Evolutionary conservation across 2,329 filamentous ascomycete genomes (phyloP), one percentile per base, ranked within the genome.

Genomic region (Dissoconium aciculare): DNA sequence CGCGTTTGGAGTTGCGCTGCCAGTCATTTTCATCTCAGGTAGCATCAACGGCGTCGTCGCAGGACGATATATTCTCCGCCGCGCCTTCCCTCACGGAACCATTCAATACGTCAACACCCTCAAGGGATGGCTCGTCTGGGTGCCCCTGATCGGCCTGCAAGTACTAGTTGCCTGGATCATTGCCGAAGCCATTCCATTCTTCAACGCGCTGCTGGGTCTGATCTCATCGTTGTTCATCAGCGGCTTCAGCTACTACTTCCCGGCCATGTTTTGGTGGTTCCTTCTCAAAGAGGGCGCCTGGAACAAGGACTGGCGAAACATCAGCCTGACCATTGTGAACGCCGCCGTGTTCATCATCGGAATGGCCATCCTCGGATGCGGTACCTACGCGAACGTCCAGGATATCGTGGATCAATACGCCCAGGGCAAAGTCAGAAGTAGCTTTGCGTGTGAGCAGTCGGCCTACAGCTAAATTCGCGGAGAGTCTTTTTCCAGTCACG

Each of bases 21-120:
- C 76, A 5, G 80, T 78, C 32, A 81, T 81, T 36, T 64, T 82
- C 37, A 72, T 83, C 35, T 73, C 75, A 0, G 78, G 77, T 32
- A 74, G 78, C 6, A 77, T 83, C 43, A 78, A 80, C 50, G 74
- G 69, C 13, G 74, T 49, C 1, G 51, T 55, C 8, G 49, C 49
- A 1, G 46, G 43, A 4, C 46, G 49, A 41, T 79, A 78, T 47
- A 60, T 81, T 41, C 79, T 78, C 44, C 56, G 70, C 3, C 67
- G 75, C 16, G 49, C 74, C 5, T 78, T 78, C 57, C 57, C 63
- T 12, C 65, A 68, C 36, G 73, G 67, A 5, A 13, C 13, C 13
- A 57, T 59, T 40, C 63, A 69, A 43, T 49, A 54, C 55, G 44
- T 57, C 45, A 43, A 57, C 54, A 39, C 44, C 33, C 31, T 45